These are phyloP conservation scores for Saturnispora sekii DNA, from an alignment of 805 yeast genomes.

Conservation along the genomic window DNA sequence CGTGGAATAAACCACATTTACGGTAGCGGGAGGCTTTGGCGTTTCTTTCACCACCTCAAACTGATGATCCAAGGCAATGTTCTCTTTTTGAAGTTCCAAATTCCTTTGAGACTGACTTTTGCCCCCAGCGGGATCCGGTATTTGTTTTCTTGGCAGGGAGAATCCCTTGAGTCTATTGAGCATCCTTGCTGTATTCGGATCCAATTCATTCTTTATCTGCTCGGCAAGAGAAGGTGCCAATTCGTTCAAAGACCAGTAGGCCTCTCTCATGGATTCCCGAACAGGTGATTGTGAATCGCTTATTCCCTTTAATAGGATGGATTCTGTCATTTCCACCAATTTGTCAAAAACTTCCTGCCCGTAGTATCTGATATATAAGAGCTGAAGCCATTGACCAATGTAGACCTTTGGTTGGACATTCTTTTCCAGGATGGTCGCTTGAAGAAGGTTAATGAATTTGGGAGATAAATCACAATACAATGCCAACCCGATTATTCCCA, in stretches of 20 bases:
- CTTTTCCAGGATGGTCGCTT: constrained; percentile 52
- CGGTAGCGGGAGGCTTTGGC: no score
- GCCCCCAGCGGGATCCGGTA: constrained; percentile 38
- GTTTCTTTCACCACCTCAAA: no score
- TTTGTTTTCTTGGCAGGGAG: constrained; percentile 30
- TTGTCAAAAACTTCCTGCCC: constrained; percentile 22
- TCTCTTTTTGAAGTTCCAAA: background rate
- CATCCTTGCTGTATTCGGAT: constrained; percentile 42
- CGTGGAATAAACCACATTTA: background rate
- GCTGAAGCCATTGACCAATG: constrained; percentile 61
- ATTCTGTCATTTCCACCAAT: constrained; percentile 36
- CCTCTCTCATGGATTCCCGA: constrained; percentile 60
- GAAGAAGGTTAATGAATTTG: constrained; percentile 42
- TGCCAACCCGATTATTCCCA: constrained; percentile 46
- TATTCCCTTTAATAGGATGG: constrained; percentile 49
- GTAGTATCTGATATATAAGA: constrained; percentile 45
- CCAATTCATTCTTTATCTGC: constrained; percentile 29
- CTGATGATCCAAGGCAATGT: background rate
- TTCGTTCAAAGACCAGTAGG: constrained; percentile 61
- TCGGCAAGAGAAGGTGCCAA: constrained; percentile 47
- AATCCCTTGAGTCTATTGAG: constrained; percentile 43
- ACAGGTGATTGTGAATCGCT: constrained; percentile 75
- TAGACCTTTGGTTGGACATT: constrained; percentile 61
- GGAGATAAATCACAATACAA: constrained; percentile 44
- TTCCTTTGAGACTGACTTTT: constrained; percentile 24